phyloP scores from a whole-genome alignment of 192 early-diverging fungal species.

The Glomus cerebriforme region DNA sequence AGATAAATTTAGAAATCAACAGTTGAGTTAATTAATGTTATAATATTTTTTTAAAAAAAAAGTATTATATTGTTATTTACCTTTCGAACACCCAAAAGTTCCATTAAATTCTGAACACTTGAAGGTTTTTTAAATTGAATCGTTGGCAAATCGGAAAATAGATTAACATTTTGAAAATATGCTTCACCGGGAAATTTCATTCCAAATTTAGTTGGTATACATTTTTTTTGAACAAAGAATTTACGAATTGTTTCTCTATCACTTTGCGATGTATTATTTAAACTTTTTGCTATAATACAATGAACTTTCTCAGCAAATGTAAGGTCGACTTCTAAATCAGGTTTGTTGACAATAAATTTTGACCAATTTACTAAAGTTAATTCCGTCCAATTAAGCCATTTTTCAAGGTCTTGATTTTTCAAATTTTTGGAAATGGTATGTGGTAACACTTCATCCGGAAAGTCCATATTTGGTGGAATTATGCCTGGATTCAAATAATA shows the following conservation, averaged over 20 bases:
- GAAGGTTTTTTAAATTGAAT: conserved; percentile 52
- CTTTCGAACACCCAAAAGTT: conserved; percentile 77
- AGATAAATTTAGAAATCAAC: too few relatives aligned
- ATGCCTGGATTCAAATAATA: conserved; percentile 57
- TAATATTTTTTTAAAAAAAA: background rate
- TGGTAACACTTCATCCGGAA: conserved; percentile 6
- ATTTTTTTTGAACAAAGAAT: conserved; percentile 48
- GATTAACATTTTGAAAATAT: conserved; percentile 81
- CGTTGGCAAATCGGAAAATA: conserved; percentile 79
- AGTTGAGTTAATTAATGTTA: background rate
- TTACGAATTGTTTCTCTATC: conserved; percentile 36
- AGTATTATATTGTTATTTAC: conserved; percentile 27
- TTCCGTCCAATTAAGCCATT: background rate
- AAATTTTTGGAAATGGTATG: conserved; percentile 10
- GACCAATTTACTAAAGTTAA: background rate
- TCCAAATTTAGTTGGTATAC: conserved; percentile 73
- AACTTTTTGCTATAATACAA: conserved; percentile 54
- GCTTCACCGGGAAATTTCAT: conserved; percentile 66
- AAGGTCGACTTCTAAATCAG: conserved; percentile 37
- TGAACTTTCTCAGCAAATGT: conserved; percentile 72
- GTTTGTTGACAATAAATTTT: conserved; percentile 3
- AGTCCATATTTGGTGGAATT: conserved; percentile 1
- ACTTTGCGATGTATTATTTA: conserved; percentile 38
- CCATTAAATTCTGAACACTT: conserved; percentile 57
- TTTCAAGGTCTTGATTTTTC: conserved; percentile 7